phyloP scores from a whole-genome alignment of 2,329 filamentous ascomycete genomes.

The Macroventuria anomochaeta region DNA sequence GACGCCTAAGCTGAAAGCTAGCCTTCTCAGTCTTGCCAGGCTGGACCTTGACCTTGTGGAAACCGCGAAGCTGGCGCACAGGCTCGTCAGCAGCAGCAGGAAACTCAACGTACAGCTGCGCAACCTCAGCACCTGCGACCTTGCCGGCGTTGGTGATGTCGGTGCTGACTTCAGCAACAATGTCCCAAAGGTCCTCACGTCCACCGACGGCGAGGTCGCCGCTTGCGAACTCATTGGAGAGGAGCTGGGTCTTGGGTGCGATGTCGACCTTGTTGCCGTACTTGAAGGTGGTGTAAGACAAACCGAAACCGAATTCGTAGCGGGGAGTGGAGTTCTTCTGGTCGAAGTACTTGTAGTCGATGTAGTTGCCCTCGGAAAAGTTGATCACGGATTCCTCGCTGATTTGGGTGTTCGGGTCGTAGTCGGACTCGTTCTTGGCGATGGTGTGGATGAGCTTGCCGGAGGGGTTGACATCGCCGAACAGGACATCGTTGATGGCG shows the following conservation, averaged over 20 bases:
- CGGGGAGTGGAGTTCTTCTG: conserved; percentile 66
- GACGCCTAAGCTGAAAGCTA: conserved; percentile 44
- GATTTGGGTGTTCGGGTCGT: conserved; percentile 63
- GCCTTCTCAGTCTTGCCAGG: conserved; percentile 40
- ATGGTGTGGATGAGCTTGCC: conserved; percentile 80
- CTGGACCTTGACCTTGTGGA: conserved; percentile 44
- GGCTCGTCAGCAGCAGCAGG: conserved; percentile 40
- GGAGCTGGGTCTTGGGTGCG: background rate
- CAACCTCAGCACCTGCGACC: conserved; percentile 47
- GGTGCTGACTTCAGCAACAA: conserved; percentile 44
- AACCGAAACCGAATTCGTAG: conserved; percentile 79
- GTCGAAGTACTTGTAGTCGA: conserved; percentile 80
- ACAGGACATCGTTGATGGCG: conserved; percentile 76
- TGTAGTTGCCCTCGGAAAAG: conserved; percentile 77
- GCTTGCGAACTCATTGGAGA: conserved; percentile 56
- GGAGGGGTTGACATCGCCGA: conserved; percentile 74
- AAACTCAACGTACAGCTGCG: conserved; percentile 49
- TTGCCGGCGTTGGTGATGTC: conserved; percentile 47
- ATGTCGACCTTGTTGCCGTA: conserved; percentile 52
- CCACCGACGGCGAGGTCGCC: conserved; percentile 37
- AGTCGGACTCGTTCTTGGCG: conserved; percentile 70
- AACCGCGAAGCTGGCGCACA: conserved; percentile 47
- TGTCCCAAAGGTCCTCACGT: conserved; percentile 42
- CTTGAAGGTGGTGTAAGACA: conserved; percentile 74
- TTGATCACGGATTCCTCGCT: conserved; percentile 55